Conservation (phyloP, 768 basidiomycete species). For the Naganishia vaughanmartiniae region DNA sequence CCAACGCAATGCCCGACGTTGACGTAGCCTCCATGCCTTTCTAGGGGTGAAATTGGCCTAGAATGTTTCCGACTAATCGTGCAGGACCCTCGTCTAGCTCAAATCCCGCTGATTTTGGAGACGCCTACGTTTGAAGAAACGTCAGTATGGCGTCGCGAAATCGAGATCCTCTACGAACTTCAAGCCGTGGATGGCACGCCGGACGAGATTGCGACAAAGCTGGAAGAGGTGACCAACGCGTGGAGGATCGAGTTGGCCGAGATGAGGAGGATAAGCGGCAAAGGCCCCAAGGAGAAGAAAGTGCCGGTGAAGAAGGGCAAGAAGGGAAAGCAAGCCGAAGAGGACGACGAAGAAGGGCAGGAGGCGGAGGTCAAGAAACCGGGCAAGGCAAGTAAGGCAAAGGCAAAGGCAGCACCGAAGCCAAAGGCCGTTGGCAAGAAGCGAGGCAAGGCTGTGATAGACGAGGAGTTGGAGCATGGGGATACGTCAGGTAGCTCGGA, state of each 20-base stretch:
- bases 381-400: neutral
- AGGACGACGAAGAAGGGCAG: neutral
- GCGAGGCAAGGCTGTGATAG: conserved; percentile 9
- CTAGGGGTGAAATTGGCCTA: conserved; percentile 68
- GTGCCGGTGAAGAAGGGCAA: conserved; percentile 38
- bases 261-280: conserved; percentile 35
- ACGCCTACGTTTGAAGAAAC: conserved; percentile 70
- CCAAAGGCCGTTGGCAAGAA: conserved; percentile 13
- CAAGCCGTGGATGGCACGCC: conserved; percentile 45
- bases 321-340: conserved; percentile 27
- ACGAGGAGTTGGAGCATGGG: conserved; percentile 21
- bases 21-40: neutral
- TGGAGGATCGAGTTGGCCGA: conserved; percentile 44
- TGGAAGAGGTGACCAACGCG: conserved; percentile 38
- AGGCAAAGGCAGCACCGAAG: conserved; percentile 13
- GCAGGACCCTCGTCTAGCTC: conserved; percentile 64
- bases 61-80: conserved; percentile 65
- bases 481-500: neutral
- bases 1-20: neutral
- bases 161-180: conserved; percentile 60
- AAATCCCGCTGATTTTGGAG: conserved; percentile 77
- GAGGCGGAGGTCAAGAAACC: neutral
- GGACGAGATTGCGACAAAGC: conserved; percentile 34
- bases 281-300: conserved; percentile 28
- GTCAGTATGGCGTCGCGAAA: conserved; percentile 72